Percentiles rank a stretch among this genome's conserved stretches.
These are phyloP conservation scores for Cornus kousa DNA, from an alignment of 148 eudicot species.

Conservation along the genomic window DNA sequence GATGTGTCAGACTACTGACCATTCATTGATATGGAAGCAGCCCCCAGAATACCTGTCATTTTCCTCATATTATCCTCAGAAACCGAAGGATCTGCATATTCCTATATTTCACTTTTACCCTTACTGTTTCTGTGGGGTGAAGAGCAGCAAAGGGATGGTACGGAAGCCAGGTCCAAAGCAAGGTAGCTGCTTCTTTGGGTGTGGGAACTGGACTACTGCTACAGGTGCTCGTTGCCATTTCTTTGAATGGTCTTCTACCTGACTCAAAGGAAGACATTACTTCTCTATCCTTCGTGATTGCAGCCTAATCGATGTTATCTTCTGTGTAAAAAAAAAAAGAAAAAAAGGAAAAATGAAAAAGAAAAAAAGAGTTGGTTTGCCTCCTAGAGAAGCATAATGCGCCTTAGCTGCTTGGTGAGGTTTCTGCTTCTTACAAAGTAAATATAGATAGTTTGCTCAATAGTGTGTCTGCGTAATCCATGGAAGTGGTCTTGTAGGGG, in stretches of 20 bases:
- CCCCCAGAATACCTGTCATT: constrained; percentile 27
- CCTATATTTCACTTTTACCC: constrained; percentile 34
- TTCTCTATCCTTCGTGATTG: constrained; percentile 13
- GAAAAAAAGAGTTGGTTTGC: neutral
- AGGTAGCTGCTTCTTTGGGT: constrained; percentile 72
- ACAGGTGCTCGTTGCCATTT: constrained; percentile 71
- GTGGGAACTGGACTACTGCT: constrained; percentile 79
- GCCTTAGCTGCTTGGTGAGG: constrained; percentile 6
- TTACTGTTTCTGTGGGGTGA: constrained; percentile 69
- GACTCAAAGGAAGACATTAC: constrained; percentile 12
- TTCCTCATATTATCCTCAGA: constrained; percentile 38
- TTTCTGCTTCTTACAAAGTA: constrained; percentile 15
- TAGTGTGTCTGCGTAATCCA: neutral
- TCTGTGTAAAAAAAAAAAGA: constrained; percentile 9
- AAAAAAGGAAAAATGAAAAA: neutral
- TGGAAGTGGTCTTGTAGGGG: constrained; percentile 8
- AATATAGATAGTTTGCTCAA: constrained; percentile 13
- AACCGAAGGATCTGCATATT: constrained; percentile 25
- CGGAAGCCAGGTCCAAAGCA: constrained; percentile 68
- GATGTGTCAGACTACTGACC: constrained; percentile 38
- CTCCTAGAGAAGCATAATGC: constrained; percentile 15
- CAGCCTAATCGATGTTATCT: constrained; percentile 9
- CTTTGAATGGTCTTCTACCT: constrained; percentile 62
- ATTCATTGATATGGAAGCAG: constrained; percentile 33
- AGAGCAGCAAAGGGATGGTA: constrained; percentile 53